Conservation (phyloP, 2,329 filamentous ascomycete species). For the Chalaropsis ovoidea region DNA sequence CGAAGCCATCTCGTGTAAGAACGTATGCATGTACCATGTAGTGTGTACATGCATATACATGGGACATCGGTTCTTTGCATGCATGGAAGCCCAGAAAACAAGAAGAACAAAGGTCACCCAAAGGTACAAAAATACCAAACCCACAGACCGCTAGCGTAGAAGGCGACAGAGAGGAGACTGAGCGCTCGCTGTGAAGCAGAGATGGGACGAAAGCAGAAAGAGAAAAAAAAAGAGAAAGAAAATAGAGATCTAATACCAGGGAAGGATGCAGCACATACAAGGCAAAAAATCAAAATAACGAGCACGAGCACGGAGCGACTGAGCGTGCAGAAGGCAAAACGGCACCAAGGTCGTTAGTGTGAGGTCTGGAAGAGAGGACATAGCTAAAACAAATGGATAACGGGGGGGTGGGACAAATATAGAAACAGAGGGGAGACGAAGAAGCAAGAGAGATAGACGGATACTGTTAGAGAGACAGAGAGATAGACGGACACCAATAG, state of each 20-base stretch:
- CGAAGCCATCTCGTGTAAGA: neutral
- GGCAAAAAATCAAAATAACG: too few relatives aligned
- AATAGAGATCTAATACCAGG: neutral
- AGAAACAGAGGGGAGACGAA: slow-evolving; percentile 6
- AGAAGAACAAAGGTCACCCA: neutral
- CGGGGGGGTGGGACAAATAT: neutral
- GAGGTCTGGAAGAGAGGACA: slow-evolving; percentile 11
- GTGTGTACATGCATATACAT: neutral
- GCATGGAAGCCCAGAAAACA: slow-evolving; percentile 11
- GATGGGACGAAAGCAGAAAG: neutral
- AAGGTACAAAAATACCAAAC: neutral
- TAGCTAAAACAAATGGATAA: slow-evolving; percentile 6
- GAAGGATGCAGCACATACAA: neutral
- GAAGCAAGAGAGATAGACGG: neutral
- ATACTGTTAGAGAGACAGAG: neutral
- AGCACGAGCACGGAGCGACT: slow-evolving; percentile 6
- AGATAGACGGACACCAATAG: neutral
- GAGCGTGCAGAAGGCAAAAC: slow-evolving; percentile 18
- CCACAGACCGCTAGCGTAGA: neutral
- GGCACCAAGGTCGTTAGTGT: neutral
- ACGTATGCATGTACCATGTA: neutral
- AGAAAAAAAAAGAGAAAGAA: neutral
- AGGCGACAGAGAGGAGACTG: neutral
- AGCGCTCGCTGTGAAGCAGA: neutral
- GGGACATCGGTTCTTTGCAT: slow-evolving; percentile 4